Base-by-base conservation (phyloP, 2,329 filamentous ascomycete genomes). In the Aureobasidium pullulans region DNA sequence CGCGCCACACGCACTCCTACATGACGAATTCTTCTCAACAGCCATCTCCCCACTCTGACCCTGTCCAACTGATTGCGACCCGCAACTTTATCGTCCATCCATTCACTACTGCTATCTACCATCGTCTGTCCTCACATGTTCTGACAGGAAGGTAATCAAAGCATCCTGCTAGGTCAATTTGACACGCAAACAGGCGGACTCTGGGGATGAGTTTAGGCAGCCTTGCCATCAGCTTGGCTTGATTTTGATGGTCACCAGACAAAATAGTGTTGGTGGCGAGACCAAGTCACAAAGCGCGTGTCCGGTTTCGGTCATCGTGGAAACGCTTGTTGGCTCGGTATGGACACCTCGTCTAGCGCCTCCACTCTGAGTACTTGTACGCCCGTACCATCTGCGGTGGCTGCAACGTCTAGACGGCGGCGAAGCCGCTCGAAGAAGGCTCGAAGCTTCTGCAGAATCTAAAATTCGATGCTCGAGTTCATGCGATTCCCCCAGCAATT, bases 121-220 rank as follows among this genome's bases (percentile, higher is more conserved):
- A 13, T 36, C 13, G 34, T 36, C 34, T 36, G 13, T 36, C 34
- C 34, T 36, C 8, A 9, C 4, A 5, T 36, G 8, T 36, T 23
- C 23, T 23, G 23, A 23, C 23, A 23, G 23, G 23, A 23, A 23
- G 23, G 23, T 3, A 23, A 23, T 23, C 23, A 23, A 23, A 4
- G 23, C 23, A 23, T 23, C 23, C 23, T 23, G 23, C 23, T 23
- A 23, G 23, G 3, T 6, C 48, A 40, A 50, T 16, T n/a, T 29
- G 13, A n/a, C 15, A 31, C 36, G 23, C 36, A 40, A 40, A 34
- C 34, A 40, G 48, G 48, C 23, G 40, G 23, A 19, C 10, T 19
- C 16, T 40, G 50, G 43, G 50, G 50, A n/a, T n/a, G 49, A 28
- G 23, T 42, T 43, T 43, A 54, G 50, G 50, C 50, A 54, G 50